Percentiles rank a stretch among this genome's conserved stretches.
Evolutionary conservation across 805 yeast genomes (phyloP).

Genomic region (Komagataella kurtzmanii): DNA sequence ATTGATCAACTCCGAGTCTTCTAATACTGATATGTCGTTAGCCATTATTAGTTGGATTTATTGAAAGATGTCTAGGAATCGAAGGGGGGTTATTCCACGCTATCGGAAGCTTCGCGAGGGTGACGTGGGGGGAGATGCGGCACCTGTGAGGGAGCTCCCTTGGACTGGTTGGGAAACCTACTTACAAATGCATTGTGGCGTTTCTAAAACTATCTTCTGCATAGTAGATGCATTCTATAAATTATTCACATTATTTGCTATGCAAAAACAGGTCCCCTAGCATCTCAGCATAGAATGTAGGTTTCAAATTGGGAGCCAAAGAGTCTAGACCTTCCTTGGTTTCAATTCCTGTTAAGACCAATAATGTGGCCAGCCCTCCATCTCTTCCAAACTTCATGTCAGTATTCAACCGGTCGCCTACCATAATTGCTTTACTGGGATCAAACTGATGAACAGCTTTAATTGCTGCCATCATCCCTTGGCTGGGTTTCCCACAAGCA

Average conservation of each 20-base stretch:
- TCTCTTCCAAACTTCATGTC: conserved; percentile 86
- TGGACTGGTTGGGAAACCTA: too few relatives aligned
- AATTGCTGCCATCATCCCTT: conserved; percentile 83
- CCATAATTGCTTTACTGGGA: conserved; percentile 63
- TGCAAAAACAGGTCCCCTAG: conserved; percentile 69
- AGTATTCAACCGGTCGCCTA: conserved; percentile 91
- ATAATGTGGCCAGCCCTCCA: conserved; percentile 76
- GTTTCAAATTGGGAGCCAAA: conserved; percentile 28
- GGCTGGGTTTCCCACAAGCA: conserved; percentile 88
- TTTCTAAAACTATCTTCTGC: too few relatives aligned
- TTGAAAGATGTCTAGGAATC: background rate
- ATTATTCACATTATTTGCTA: background rate
- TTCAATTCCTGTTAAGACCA: conserved; percentile 89
- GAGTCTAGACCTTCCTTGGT: conserved; percentile 45
- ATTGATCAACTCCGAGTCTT: conserved; percentile 58
- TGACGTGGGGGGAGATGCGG: background rate
- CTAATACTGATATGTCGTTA: conserved; percentile 5
- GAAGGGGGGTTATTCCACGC: background rate
- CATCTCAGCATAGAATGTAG: conserved; percentile 55
- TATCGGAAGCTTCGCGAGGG: background rate
- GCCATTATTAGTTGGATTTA: background rate
- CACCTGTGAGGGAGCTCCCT: too few relatives aligned
- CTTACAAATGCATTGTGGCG: too few relatives aligned
- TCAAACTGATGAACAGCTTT: conserved; percentile 48
- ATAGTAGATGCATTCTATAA: background rate